Evolutionary conservation across 805 yeast species (phyloP).

Genomic region (Saccharomycopsis sp.): DNA sequence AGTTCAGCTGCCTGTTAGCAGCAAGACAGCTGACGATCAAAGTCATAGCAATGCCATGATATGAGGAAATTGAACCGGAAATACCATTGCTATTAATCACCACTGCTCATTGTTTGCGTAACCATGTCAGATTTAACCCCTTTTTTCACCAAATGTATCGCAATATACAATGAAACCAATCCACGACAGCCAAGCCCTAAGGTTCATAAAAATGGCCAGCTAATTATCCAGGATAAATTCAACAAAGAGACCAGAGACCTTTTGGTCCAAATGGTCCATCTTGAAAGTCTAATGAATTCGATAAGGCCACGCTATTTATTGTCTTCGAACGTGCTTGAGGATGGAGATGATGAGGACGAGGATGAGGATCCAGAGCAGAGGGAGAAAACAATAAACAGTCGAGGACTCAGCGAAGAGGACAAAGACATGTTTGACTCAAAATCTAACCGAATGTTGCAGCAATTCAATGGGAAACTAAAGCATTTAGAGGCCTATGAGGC

Average conservation of each 20-base stretch:
- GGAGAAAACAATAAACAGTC: neutral
- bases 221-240: slow-evolving; percentile 13
- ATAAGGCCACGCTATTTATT: slow-evolving; percentile 18
- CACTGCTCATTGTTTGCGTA: too few relatives aligned
- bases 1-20: too few relatives aligned
- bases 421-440: slow-evolving; percentile 18
- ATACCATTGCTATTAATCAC: too few relatives aligned
- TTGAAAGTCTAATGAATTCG: slow-evolving; percentile 4
- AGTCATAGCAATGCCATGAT: too few relatives aligned
- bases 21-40: too few relatives aligned
- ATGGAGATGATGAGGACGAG: slow-evolving; percentile 8
- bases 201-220: neutral
- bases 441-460: slow-evolving; percentile 14
- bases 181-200: neutral
- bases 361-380: slow-evolving; percentile 8
- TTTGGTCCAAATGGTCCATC: slow-evolving; percentile 10
- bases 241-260: slow-evolving; percentile 16
- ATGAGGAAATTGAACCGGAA: too few relatives aligned
- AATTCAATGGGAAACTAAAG: slow-evolving; percentile 14
- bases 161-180: slow-evolving; percentile 24
- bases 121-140: slow-evolving; percentile 29
- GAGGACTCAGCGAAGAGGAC: slow-evolving; percentile 17
- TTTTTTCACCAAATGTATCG: slow-evolving; percentile 26
- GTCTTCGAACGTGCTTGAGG: slow-evolving; percentile 1
- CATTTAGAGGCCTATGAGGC: slow-evolving; percentile 17